These are phyloP conservation scores for Apium graveolens DNA, from an alignment of 129 eudicot species.

Conservation along the genomic window DNA sequence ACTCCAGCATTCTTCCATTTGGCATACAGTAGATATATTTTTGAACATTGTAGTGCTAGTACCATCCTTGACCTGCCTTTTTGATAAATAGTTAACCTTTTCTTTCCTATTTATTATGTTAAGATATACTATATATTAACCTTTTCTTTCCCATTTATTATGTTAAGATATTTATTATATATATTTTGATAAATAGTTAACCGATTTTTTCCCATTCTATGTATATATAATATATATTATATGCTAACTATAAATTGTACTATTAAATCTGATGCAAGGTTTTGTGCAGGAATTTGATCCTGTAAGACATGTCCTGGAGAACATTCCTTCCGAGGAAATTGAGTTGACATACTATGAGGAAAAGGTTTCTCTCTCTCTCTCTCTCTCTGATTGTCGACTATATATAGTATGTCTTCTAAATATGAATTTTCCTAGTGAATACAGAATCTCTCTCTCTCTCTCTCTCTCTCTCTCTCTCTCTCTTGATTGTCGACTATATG, in stretches of 20 bases:
- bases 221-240: too few relatives aligned
- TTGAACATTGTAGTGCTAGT: background rate
- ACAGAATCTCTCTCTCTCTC: too few relatives aligned
- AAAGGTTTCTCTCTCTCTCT: constrained; percentile 39
- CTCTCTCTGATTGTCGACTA: too few relatives aligned
- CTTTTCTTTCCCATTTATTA: too few relatives aligned
- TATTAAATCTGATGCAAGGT: constrained; percentile 20
- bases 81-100: background rate
- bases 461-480: too few relatives aligned
- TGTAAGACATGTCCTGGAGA: constrained; percentile 66
- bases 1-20: too few relatives aligned
- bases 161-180: too few relatives aligned
- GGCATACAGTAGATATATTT: background rate
- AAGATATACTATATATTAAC: too few relatives aligned
- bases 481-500: too few relatives aligned
- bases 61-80: constrained; percentile 10
- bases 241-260: background rate
- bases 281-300: constrained; percentile 77
- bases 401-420: too few relatives aligned
- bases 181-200: too few relatives aligned
- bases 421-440: background rate
- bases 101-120: background rate
- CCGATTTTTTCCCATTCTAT: background rate
- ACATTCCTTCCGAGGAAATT: constrained; percentile 63
- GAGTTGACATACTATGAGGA: constrained; percentile 71